Evolutionary conservation across 2,329 filamentous ascomycete genomes (phyloP), one percentile per base, ranked within the genome.

Genomic region (Arthrobotrys sinensis): DNA sequence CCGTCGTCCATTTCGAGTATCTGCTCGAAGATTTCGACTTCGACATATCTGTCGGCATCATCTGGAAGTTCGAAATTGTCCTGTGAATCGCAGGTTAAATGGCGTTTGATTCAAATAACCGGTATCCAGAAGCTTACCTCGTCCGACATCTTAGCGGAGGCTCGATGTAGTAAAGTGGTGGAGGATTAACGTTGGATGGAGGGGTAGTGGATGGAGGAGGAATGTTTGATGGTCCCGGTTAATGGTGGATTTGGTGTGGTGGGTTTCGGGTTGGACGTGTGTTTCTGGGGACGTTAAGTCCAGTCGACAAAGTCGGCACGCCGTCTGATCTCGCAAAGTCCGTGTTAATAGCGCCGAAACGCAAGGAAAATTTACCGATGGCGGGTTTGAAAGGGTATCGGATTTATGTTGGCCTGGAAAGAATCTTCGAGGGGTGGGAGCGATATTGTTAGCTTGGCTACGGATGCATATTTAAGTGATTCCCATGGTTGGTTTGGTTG

Each of bases 1-100:
- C 93, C 92, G 80, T 98, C 96, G 84, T 99, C 96, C 95, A 99
- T 97, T 85, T 98, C 96, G 80, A 98, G 89, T 84, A 99, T 98
- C 87, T 98, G 96, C 82, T 91, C 90, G 82, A 99, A 99, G 71
- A 94, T 97, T 69, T 85, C 84, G 79, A 87, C 86, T 84, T 98
- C 95, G 85, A 99, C 91, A 83, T 88, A 88, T 80, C 96, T 92
- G 76, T 90, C 90, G 80, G 93, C 60, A 43, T 72, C 67, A 12
- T 21, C 6, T 10, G 75, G 75, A 10, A 72, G 63, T 14, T 11
- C 50, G 14, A 19, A 8, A 7, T 6, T n/a, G 10, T 19, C 60
- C 73, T 66, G 21, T 8, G 21, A 12, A 34, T 16, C 40, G n/a
- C 14, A 14, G 8, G 36, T 40, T 52, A 65, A 52, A 38, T 2